phyloP scores from a whole-genome alignment of 2,329 filamentous ascomycete species.

The Zasmidium cellare region DNA sequence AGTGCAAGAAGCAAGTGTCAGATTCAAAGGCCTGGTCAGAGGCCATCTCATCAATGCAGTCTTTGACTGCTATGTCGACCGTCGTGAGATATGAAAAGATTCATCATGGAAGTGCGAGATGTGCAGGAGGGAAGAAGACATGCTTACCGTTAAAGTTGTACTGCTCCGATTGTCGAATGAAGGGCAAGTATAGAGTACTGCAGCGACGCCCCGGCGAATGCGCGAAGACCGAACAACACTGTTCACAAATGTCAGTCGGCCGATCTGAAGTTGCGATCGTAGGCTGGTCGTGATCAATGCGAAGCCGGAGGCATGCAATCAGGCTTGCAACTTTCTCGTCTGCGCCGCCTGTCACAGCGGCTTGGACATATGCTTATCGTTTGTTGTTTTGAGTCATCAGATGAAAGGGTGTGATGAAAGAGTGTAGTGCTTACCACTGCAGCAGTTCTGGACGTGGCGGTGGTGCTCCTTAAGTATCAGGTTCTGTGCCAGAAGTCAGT shows the following conservation, averaged over 20 bases:
- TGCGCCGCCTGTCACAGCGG: constrained; percentile 37
- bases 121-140: not conserved
- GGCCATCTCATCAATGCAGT: constrained; percentile 42
- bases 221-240: not conserved
- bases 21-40: constrained; percentile 37
- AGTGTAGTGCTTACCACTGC: constrained; percentile 1
- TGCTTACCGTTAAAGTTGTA: constrained; percentile 10
- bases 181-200: no score
- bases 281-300: not conserved
- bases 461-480: constrained; percentile 2
- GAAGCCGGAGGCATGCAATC: constrained; percentile 12
- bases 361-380: constrained; percentile 45
- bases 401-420: constrained; percentile 4
- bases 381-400: constrained; percentile 37
- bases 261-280: not conserved
- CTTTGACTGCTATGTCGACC: constrained; percentile 41
- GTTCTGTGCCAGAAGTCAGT: not conserved
- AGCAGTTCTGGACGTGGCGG: not conserved
- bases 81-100: constrained; percentile 39
- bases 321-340: constrained; percentile 35
- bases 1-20: constrained; percentile 16
- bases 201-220: no score
- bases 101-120: constrained; percentile 33
- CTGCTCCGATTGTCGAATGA: no score
- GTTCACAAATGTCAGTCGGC: not conserved